Evolutionary conservation across 2,329 filamentous ascomycete species (phyloP).

Genomic region (Fusarium coicis): DNA sequence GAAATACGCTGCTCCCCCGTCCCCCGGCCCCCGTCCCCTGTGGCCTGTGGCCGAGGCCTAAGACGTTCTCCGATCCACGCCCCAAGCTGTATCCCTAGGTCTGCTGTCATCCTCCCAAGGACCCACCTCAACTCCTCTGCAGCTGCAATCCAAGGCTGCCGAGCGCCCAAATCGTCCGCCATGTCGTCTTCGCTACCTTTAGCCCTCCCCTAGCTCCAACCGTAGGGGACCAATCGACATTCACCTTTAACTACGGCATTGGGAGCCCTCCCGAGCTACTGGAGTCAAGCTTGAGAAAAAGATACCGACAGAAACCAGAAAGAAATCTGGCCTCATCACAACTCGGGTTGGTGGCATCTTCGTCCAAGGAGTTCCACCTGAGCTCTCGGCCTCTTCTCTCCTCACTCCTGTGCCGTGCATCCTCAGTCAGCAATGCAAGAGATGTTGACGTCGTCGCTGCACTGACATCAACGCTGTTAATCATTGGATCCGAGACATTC

Average conservation of each 20-base stretch:
- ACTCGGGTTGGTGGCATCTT: background rate
- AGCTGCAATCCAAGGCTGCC: constrained; percentile 27
- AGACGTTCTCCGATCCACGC: constrained; percentile 23
- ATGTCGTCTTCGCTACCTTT: constrained; percentile 12
- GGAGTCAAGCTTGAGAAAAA: constrained; percentile 14
- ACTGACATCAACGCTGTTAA: constrained; percentile 20
- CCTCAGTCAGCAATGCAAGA: background rate
- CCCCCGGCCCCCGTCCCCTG: constrained; percentile 30
- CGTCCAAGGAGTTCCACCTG: background rate
- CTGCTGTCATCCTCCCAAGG: constrained; percentile 31
- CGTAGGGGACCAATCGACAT: constrained; percentile 27
- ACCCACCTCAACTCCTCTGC: constrained; percentile 15
- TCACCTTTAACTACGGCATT: constrained; percentile 26
- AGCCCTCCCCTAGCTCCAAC: constrained; percentile 20
- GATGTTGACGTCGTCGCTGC: constrained; percentile 3
- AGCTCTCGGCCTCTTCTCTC: background rate
- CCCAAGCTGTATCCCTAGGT: constrained; percentile 4
- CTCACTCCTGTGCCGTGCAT: background rate
- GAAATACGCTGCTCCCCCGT: constrained; percentile 27
- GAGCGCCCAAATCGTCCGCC: constrained; percentile 7
- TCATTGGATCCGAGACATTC: constrained; percentile 22
- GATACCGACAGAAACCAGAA: background rate
- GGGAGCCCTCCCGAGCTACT: constrained; percentile 30
- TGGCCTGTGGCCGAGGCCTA: constrained; percentile 10
- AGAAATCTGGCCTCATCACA: background rate